Conservation (phyloP, 2,329 filamentous ascomycete genomes). For the Pseudogymnoascus pannorum region DNA sequence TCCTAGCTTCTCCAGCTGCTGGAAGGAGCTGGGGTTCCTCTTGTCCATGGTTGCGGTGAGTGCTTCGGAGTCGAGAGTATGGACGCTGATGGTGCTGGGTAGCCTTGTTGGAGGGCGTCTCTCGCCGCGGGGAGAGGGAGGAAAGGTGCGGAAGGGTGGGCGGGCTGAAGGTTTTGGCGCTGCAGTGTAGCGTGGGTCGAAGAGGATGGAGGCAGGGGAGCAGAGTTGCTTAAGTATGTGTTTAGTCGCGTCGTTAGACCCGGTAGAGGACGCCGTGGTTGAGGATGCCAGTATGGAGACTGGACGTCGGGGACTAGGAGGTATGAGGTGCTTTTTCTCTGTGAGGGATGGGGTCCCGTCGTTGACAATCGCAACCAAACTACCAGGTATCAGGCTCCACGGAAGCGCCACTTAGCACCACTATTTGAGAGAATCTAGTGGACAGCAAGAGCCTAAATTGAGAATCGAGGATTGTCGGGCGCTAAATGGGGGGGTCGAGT, state of each 20-base stretch:
- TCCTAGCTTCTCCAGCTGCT: slow-evolving; percentile 97
- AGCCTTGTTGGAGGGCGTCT: slow-evolving; percentile 20
- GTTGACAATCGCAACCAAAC: slow-evolving; percentile 2
- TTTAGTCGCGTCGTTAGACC: slow-evolving; percentile 24
- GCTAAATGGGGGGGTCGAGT: background rate
- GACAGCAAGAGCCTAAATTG: background rate
- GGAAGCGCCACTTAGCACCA: background rate
- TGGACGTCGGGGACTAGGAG: slow-evolving; percentile 1
- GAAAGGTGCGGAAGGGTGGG: slow-evolving; percentile 25
- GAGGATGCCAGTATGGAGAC: slow-evolving; percentile 12
- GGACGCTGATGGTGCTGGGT: slow-evolving; percentile 29
- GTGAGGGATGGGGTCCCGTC: background rate
- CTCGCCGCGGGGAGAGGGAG: slow-evolving; percentile 23
- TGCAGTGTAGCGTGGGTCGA: slow-evolving; percentile 32
- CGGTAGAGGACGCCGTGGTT: slow-evolving; percentile 27
- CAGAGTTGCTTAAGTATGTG: slow-evolving; percentile 28
- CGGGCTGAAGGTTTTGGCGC: slow-evolving; percentile 24
- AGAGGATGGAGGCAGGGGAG: slow-evolving; percentile 36
- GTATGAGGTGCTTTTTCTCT: slow-evolving; percentile 1
- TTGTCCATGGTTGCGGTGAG: slow-evolving; percentile 64
- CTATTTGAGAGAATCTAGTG: background rate
- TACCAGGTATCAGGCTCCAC: slow-evolving; percentile 7
- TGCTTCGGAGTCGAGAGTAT: slow-evolving; percentile 24
- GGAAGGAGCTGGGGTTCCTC: slow-evolving; percentile 90
- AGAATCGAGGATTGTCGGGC: background rate